These are phyloP conservation scores for Rhododendron henanense DNA, from an alignment of 148 eudicot genomes.

Conservation along the genomic window DNA sequence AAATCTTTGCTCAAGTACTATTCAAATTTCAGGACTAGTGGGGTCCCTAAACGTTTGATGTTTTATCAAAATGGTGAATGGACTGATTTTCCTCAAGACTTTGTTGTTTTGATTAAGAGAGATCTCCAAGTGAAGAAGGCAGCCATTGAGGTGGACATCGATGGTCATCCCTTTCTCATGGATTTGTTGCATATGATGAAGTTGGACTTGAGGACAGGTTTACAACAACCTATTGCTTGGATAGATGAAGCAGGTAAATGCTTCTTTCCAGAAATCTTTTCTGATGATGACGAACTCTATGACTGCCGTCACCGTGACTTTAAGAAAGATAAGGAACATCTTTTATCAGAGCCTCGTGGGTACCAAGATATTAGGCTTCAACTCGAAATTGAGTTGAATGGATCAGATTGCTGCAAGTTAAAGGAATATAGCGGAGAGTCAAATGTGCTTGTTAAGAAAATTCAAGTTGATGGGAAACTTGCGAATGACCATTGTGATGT, in stretches of 20 bases:
- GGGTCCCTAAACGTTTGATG: conserved; percentile 71
- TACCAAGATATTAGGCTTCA: conserved; percentile 60
- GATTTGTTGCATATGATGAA: conserved; percentile 79
- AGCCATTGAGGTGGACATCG: conserved; percentile 52
- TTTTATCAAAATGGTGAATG: conserved; percentile 63
- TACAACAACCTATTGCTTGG: conserved; percentile 77
- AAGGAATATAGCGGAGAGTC: conserved; percentile 67
- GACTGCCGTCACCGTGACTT: conserved; percentile 20
- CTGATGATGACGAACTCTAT: conserved; percentile 31
- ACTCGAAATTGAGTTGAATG: conserved; percentile 73
- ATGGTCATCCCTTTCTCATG: conserved; percentile 38
- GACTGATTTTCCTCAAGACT: conserved; percentile 57
- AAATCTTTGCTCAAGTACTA: conserved; percentile 44
- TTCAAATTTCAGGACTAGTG: conserved; percentile 56
- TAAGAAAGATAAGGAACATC: conserved; percentile 28
- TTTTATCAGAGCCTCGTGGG: conserved; percentile 20
- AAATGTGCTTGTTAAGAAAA: conserved; percentile 46
- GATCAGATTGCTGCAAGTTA: conserved; percentile 28
- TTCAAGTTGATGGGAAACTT: conserved; percentile 32
- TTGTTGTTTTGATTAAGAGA: conserved; percentile 43
- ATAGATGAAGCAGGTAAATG: conserved; percentile 82
- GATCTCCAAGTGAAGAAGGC: conserved; percentile 61
- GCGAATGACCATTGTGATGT: conserved; percentile 16
- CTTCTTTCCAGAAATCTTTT: conserved; percentile 69
- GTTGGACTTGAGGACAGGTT: conserved; percentile 55